These are phyloP conservation scores for Diplodia mutila DNA, from an alignment of 2,329 filamentous ascomycete genomes.

Conservation along the genomic window DNA sequence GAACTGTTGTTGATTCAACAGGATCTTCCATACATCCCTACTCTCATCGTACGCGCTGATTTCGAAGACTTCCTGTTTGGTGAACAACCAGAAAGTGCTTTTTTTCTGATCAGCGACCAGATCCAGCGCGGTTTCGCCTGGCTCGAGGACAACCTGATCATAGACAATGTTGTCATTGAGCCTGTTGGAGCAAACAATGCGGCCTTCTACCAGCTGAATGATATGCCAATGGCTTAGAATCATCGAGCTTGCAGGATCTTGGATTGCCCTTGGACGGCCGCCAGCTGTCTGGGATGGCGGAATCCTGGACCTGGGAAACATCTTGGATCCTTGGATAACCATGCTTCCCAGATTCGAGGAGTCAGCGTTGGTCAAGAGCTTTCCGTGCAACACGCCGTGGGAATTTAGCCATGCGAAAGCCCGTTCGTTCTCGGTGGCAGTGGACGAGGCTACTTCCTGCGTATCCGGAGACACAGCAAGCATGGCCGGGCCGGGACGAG, in stretches of 20 bases:
- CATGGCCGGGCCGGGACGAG: conserved; percentile 63
- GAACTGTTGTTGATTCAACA: conserved; percentile 85
- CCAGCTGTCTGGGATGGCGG: conserved; percentile 67
- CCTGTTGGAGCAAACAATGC: conserved; percentile 83
- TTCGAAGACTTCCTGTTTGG: conserved; percentile 87
- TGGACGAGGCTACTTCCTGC: conserved; percentile 52
- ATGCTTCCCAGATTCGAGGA: conserved; percentile 70
- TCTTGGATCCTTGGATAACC: conserved; percentile 77
- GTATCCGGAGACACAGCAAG: conserved; percentile 78
- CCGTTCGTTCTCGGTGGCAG: conserved; percentile 66
- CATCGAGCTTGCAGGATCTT: conserved; percentile 78
- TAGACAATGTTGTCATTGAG: conserved; percentile 85
- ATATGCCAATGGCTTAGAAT: conserved; percentile 94
- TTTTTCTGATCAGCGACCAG: conserved; percentile 89
- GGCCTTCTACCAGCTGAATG: conserved; percentile 77
- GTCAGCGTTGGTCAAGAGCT: conserved; percentile 65
- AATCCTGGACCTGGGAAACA: conserved; percentile 75
- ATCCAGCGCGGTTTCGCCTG: conserved; percentile 78
- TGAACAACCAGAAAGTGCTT: conserved; percentile 97
- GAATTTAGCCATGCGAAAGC: conserved; percentile 89
- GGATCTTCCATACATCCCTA: conserved; percentile 91
- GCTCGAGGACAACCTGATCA: conserved; percentile 82
- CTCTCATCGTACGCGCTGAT: conserved; percentile 89
- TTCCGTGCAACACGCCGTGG: conserved; percentile 87
- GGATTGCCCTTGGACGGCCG: conserved; percentile 65